Evolutionary conservation across 2,329 filamentous ascomycete genomes (phyloP), one percentile per base, ranked within the genome.

Genomic region (Diaporthe humulicola): DNA sequence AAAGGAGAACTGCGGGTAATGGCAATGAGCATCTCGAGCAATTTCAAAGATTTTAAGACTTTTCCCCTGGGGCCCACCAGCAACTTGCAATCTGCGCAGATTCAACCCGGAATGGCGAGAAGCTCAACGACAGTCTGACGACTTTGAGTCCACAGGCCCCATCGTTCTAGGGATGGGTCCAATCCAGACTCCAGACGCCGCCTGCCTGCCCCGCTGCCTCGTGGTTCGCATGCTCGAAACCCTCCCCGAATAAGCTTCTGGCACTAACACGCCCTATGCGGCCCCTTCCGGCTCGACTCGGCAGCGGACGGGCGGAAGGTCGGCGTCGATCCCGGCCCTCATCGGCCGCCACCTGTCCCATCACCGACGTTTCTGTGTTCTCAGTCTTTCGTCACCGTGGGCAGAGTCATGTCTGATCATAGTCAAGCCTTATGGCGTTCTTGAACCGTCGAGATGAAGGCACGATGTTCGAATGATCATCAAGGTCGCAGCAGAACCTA

Each of bases 191-290:
- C 42, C 33, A 40, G 64, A 40, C 33, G n/a, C 22, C 33, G n/a
- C n/a, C 33, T 28, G 30, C 48, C 22, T 54, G 64, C 64, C 64
- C 64, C 48, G n/a, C 64, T 54, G 48, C 64, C 64, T 69, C 64
- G 64, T 69, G 64, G 64, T 54, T 69, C 64, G 33, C 33, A 19
- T 69, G 45, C 45, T 28, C 64, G 17, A 38, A 48, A 54, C 64
- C 64, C 64, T 69, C 64, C 33, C 64, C 45, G 52, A 54, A 69
- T 69, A 69, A 69, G 64, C 64, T 69, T 69, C 64, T 54, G 48
- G 64, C 64, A 30, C 64, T 69, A 69, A 52, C 48, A 40, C 14
- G 48, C 48, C 64, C 64, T 69, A 40, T 69, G 64, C 48, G 64
- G 64, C 48, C 48, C 64, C 22, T 22, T 40, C 45, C 64, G 64